A percentile compares a stretch with the other conserved stretches of the same genome.
phyloP scores from a whole-genome alignment of 768 basidiomycete genomes.

The Russula brevipes region DNA sequence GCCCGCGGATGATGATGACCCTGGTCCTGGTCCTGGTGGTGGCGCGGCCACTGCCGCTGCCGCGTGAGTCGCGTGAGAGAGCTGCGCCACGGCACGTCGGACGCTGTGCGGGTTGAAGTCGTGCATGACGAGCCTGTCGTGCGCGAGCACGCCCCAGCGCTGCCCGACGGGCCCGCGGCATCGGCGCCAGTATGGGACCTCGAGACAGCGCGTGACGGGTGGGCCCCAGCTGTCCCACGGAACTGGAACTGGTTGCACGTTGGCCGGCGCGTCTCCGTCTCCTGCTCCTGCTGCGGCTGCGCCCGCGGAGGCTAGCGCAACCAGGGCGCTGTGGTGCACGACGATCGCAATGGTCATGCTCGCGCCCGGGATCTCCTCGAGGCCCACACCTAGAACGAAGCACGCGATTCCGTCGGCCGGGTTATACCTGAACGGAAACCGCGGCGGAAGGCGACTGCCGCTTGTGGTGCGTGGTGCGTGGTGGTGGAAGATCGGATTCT shows the following conservation, averaged over 20 bases:
- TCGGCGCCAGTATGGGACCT: conserved; percentile 8
- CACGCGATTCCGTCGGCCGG: conserved; percentile 5
- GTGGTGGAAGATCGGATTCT: conserved; percentile 3
- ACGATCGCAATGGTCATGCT: conserved; percentile 15
- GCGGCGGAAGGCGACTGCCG: not conserved
- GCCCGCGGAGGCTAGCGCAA: not conserved
- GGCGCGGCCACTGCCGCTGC: too few relatives aligned
- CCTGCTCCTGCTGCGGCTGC: not conserved
- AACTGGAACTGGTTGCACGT: not conserved
- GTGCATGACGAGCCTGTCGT: not conserved
- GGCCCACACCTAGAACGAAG: conserved; percentile 16
- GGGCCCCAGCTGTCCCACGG: conserved; percentile 10
- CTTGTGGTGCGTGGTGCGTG: not conserved
- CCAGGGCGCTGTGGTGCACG: conserved; percentile 4
- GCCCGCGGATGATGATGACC: too few relatives aligned
- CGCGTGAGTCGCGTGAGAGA: not conserved
- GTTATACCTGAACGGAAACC: conserved; percentile 1
- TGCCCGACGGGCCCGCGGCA: conserved; percentile 4
- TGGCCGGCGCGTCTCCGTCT: not conserved
- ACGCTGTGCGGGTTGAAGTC: conserved; percentile 16
- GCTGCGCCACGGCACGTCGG: conserved; percentile 2
- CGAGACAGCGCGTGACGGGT: conserved; percentile 2
- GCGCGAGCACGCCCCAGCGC: conserved; percentile 1
- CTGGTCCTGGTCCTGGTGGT: too few relatives aligned
- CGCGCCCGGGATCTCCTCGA: conserved; percentile 12